These are phyloP conservation scores for Lasiodiplodia theobromae DNA, from an alignment of 2,329 filamentous ascomycete species.

Conservation along the genomic window DNA sequence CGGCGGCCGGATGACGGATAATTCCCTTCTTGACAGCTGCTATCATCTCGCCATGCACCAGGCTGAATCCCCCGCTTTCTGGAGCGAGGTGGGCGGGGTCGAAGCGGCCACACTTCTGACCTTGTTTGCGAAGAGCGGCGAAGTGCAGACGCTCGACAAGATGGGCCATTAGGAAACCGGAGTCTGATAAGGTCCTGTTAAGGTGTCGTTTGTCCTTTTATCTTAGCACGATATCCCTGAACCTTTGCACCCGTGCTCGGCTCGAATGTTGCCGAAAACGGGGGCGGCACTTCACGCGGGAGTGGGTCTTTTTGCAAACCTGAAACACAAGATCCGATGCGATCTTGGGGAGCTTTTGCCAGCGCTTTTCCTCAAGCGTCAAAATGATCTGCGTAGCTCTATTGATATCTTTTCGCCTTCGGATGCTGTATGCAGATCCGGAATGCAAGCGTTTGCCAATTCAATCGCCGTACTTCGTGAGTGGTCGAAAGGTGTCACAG, in stretches of 20 bases:
- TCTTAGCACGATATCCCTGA: neutral
- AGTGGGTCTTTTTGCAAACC: neutral
- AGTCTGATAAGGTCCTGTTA: neutral
- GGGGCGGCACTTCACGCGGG: neutral
- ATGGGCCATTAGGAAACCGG: neutral
- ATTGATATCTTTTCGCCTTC: neutral
- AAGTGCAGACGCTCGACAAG: neutral
- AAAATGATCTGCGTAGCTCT: neutral
- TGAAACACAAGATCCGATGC: slow-evolving; percentile 7
- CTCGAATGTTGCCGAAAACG: neutral
- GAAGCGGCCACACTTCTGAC: slow-evolving; percentile 43
- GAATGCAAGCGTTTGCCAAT: neutral
- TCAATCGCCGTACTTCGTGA: neutral
- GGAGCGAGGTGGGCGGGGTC: slow-evolving; percentile 43
- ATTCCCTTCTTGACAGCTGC: slow-evolving; percentile 44
- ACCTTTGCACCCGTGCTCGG: neutral
- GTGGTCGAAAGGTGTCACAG: neutral
- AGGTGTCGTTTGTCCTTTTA: neutral
- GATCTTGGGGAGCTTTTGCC: neutral
- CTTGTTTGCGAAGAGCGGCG: slow-evolving; percentile 38
- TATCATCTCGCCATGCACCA: slow-evolving; percentile 48
- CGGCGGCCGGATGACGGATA: slow-evolving; percentile 36
- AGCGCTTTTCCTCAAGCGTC: neutral
- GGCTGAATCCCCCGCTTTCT: slow-evolving; percentile 40
- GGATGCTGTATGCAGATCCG: neutral